Evolutionary conservation across 1,139 yeast genomes (phyloP), one percentile per base, ranked within the genome.

Genomic region (Eremothecium coryli): DNA sequence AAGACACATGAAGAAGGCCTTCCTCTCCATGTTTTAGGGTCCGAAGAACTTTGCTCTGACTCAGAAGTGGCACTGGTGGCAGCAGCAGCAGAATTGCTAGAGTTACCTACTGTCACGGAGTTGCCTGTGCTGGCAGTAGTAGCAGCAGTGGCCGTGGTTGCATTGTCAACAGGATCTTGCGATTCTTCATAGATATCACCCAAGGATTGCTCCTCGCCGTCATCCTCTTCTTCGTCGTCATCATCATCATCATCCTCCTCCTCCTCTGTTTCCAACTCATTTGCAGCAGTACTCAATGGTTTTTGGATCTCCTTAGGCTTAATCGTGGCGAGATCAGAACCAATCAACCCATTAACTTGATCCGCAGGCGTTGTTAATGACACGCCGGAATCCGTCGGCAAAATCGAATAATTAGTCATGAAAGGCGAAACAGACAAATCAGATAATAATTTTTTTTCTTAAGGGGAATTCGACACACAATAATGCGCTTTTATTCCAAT

Each of bases 1-100:
- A 85, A 85, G 1, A 84, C 82, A 57, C 95, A 85, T 3, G 94
- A 76, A 0, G 93, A 79, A 11, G 94, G 95, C 26, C 82, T 67
- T 18, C 65, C 63, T 23, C 65, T 54, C 36, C 49, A 52, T 31
- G 44, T 42, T 3, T 15, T 28, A 11, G 21, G 31, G 11, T 27
- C 33, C 8, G 33, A 13, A 22, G 24, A 26, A 10, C 14, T 16
- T 15, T 31, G 3, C 6, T 9, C 33, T 17, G 30, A 14, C 18
- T 18, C 37, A 4, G 31, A 32, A 4, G 32, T 36, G 7, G 31
- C 25, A 11, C 28, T 28, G 14, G 26, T 18, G 12, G 27, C 22
- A 14, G 23, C 32, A 10, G 26, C 49, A 4, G 22, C 18, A 10
- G 37, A 31, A 7, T 18, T 28, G 4, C 29, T 21, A 3, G 28